Conservation (phyloP, 108 stramenopile genomes). For the Conticribra guillardii region DNA sequence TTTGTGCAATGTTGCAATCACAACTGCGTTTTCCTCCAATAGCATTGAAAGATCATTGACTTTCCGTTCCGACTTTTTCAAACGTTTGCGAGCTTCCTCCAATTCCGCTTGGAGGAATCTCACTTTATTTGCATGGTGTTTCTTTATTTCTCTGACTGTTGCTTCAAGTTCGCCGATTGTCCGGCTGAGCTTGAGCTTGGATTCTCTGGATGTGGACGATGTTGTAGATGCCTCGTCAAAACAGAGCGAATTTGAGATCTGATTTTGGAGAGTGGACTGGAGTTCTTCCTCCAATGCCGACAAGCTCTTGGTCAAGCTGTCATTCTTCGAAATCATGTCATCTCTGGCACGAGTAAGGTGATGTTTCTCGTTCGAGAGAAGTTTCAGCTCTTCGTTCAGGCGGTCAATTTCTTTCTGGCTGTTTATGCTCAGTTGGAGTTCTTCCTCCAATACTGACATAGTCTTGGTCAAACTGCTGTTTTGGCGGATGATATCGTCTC, state of each 20-base stretch:
- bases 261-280: not conserved
- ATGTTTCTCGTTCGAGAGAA: not conserved
- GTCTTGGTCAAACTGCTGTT: not conserved
- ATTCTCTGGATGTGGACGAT: slow-evolving; percentile 15
- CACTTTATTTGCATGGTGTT: slow-evolving; percentile 29
- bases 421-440: too few relatives aligned
- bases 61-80: slow-evolving; percentile 42
- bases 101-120: slow-evolving; percentile 33
- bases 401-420: not conserved
- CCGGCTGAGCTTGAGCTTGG: slow-evolving; percentile 20
- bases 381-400: slow-evolving; percentile 2
- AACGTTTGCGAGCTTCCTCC: slow-evolving; percentile 27
- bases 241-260: not conserved
- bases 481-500: not conserved
- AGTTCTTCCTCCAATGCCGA: slow-evolving; percentile 6
- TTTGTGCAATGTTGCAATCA: slow-evolving; percentile 38
- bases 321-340: not conserved
- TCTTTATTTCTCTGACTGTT: slow-evolving; percentile 43
- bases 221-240: slow-evolving; percentile 35
- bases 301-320: slow-evolving; percentile 15
- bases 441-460: not conserved
- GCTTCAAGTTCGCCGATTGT: slow-evolving; percentile 44
- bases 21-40: slow-evolving; percentile 38
- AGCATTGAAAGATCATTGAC: slow-evolving; percentile 36
- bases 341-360: slow-evolving; percentile 7